Evolutionary conservation across 805 yeast genomes (phyloP).

Genomic region (Barnettozyma wickerhamii): DNA sequence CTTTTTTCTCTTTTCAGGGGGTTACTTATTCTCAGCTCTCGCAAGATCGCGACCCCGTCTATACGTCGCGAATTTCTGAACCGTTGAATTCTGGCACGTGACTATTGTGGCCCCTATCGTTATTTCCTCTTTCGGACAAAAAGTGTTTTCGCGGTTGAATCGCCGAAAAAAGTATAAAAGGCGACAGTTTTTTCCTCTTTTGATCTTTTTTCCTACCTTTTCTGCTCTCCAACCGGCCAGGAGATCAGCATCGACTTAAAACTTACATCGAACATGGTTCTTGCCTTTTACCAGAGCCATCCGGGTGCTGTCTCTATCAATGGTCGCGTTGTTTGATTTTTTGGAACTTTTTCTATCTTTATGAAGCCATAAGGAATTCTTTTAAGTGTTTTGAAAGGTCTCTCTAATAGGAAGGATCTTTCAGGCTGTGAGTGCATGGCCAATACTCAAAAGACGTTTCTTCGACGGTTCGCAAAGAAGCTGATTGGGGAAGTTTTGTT

Average conservation of each 20-base stretch:
- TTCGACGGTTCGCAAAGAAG: slow-evolving; percentile 3
- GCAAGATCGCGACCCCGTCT: no score
- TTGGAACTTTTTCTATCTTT: slow-evolving; percentile 46
- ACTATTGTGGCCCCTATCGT: no score
- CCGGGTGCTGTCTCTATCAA: slow-evolving; percentile 89
- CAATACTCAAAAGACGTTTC: no score
- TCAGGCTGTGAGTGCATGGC: slow-evolving; percentile 6
- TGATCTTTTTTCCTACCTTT: slow-evolving; percentile 1
- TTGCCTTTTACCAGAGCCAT: slow-evolving; percentile 99
- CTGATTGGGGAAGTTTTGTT: neutral
- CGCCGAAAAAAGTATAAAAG: neutral
- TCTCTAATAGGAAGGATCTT: neutral
- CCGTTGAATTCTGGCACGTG: no score
- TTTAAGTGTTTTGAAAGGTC: slow-evolving; percentile 1
- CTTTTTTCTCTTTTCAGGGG: no score
- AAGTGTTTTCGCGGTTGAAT: no score
- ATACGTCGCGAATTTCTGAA: no score
- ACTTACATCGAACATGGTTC: slow-evolving; percentile 84
- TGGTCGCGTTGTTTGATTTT: slow-evolving; percentile 57
- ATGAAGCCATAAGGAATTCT: neutral
- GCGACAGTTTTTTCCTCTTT: neutral
- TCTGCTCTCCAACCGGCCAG: slow-evolving; percentile 21
- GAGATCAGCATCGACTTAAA: slow-evolving; percentile 27
- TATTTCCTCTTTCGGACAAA: no score
- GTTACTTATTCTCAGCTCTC: no score